Evolutionary conservation across 768 basidiomycete genomes (phyloP).

Genomic region (Lactarius pseudohatsudake): DNA sequence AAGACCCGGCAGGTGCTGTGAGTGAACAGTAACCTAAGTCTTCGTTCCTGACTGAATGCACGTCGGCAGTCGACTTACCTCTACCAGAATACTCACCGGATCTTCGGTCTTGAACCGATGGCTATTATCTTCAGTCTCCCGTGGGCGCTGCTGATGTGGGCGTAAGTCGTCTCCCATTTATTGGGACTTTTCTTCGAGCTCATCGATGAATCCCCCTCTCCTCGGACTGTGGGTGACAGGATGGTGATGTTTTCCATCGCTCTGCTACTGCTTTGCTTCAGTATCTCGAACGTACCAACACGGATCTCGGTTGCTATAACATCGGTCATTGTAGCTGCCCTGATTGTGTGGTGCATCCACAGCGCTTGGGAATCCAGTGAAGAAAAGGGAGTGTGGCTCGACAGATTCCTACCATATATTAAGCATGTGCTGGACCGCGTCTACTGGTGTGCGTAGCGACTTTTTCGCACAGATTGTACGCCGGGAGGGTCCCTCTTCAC

Average conservation of each 20-base stretch:
- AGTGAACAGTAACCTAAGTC: not conserved
- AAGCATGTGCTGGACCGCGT: too few relatives aligned
- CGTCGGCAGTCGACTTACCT: constrained; percentile 10
- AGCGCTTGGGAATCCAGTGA: constrained; percentile 1
- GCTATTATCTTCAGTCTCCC: constrained; percentile 23
- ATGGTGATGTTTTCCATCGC: constrained; percentile 20
- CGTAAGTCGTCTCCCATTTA: constrained; percentile 7
- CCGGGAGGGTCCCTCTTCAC: not conserved
- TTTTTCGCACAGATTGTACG: not conserved
- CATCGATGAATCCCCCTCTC: not conserved
- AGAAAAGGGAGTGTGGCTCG: not conserved
- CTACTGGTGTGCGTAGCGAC: not conserved
- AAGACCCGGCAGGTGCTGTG: constrained; percentile 19
- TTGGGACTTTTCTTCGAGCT: not conserved
- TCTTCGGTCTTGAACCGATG: constrained; percentile 22
- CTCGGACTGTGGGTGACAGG: not conserved
- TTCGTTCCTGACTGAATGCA: not conserved
- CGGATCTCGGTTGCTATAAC: constrained; percentile 4
- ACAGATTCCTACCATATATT: not conserved
- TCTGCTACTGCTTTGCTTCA: constrained; percentile 22
- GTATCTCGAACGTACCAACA: constrained; percentile 14
- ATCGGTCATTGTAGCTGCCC: not conserved
- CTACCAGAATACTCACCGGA: not conserved
- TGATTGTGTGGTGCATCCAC: constrained; percentile 16
- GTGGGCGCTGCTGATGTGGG: constrained; percentile 21